Evolutionary conservation across 2,329 filamentous ascomycete species (phyloP).

Genomic region (Podosphaera aphanis): DNA sequence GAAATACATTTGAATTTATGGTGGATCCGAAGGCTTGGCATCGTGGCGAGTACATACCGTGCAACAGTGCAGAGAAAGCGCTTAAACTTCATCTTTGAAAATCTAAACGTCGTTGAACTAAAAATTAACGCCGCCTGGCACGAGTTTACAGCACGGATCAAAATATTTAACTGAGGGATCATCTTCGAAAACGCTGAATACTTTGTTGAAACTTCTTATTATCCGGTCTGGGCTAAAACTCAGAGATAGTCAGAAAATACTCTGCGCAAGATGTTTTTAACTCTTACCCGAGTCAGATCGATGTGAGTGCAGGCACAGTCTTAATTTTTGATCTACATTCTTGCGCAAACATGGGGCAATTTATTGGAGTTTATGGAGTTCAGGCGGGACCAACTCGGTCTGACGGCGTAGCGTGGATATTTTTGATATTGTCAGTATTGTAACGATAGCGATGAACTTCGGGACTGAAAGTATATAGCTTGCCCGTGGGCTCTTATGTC

Average conservation of each 20-base stretch:
- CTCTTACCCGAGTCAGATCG: too few relatives aligned
- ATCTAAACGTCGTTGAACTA: not conserved
- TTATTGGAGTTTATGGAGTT: not conserved
- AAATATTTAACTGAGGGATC: not conserved
- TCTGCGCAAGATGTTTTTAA: too few relatives aligned
- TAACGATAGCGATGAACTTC: not conserved
- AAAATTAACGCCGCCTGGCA: not conserved
- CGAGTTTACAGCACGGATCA: not conserved
- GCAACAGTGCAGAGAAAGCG: not conserved
- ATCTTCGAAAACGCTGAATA: too few relatives aligned
- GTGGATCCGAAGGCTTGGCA: conserved; percentile 1
- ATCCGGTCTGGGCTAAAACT: too few relatives aligned
- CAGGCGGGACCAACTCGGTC: not conserved
- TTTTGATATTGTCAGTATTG: not conserved
- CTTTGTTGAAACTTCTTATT: too few relatives aligned
- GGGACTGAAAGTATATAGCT: not conserved
- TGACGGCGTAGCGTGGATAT: not conserved
- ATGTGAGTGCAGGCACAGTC: too few relatives aligned
- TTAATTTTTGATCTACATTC: too few relatives aligned
- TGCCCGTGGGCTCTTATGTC: not conserved
- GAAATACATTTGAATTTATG: not conserved
- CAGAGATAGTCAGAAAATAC: too few relatives aligned
- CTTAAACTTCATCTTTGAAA: not conserved
- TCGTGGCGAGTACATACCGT: not conserved
- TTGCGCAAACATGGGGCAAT: too few relatives aligned